Evolutionary conservation across 805 yeast species (phyloP), one percentile per base, ranked within the genome.

Genomic region (Dipodascopsis uninucleata): DNA sequence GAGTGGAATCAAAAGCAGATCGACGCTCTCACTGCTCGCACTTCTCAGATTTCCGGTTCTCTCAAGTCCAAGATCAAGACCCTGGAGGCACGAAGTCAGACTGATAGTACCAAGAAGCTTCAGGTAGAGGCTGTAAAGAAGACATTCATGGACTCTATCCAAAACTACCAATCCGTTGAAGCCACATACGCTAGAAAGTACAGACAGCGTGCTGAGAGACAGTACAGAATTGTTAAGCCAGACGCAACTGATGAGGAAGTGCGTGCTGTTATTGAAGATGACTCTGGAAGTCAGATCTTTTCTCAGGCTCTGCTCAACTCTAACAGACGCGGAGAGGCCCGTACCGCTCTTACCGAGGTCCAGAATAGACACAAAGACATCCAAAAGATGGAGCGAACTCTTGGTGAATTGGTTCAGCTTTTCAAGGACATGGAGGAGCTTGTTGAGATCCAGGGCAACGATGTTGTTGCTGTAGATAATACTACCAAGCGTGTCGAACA

Each of bases 371-470:
- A 93, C 71, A 82, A 84, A 64, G 97, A 93, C 71, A 79, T 93
- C 61, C 84, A 86, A 71, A 85, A 87, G 72, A 82, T 93, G 68
- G 97, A 90, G 69, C 81, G 86, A 70, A 83, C 96, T 48, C 88
- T 93, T 85, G 87, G 90, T 28, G 98, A 93, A 69, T 78, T 93
- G 68, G 85, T 94, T 32, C 95, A 86, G 71, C 77, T 93, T 64
- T 88, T 93, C 73, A 84, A 83, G 61, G 97, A 93, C 64, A 86
- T 93, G 93, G 97, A 93, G 69, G 85, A 85, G 62, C 74, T 93
- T 69, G 97, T 90, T 37, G 87, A 90, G 57, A 96, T 89, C 69
- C 97, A 93, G 71, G 96, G 89, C 67, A 87, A 79, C 58, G 80
- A 83, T 51, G 81, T 93, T 56, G 85, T 82, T 62, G 84, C 80